Percentiles rank a stretch among this genome's conserved stretches.
Evolutionary conservation across 495 filamentous ascomycete species (phyloP).

Genomic region (Trichoderma erinaceum): DNA sequence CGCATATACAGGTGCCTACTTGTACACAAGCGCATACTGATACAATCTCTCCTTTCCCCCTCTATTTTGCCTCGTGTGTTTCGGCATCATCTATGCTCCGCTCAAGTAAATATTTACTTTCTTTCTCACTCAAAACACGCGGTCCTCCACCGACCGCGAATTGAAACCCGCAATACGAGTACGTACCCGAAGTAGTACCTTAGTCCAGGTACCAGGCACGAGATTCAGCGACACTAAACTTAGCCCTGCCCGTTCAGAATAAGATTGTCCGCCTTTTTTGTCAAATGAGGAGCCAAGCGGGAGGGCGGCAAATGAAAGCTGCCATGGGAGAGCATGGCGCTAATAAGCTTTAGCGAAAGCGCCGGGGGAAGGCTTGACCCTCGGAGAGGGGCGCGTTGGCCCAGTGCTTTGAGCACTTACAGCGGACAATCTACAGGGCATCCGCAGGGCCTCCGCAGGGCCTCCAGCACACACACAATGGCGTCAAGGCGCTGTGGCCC

Average conservation of each 20-base stretch:
- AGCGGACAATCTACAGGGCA: not conserved
- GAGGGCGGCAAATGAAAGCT: conserved; percentile 1
- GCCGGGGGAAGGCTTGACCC: not conserved
- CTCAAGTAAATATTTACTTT: not conserved
- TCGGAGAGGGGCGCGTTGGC: not conserved
- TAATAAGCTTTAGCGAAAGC: not conserved
- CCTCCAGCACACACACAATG: not conserved
- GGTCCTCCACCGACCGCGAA: not conserved
- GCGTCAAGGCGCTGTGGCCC: not conserved
- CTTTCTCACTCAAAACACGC: not conserved
- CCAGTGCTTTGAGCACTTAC: not conserved
- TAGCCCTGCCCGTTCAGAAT: not conserved
- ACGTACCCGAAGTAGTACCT: not conserved
- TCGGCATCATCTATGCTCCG: too few species aligned
- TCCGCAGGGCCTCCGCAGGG: not conserved
- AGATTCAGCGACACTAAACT: not conserved
- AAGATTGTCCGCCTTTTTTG: not conserved
- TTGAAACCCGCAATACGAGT: not conserved
- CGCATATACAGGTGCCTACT: too few species aligned
- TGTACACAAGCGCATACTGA: too few species aligned
- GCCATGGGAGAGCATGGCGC: conserved; percentile 1
- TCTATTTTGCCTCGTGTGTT: too few species aligned
- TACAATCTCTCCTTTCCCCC: too few species aligned
- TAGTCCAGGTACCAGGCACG: not conserved
- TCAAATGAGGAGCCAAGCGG: not conserved